A percentile compares a stretch with the other conserved stretches of the same genome.
Evolutionary conservation across 352 stramenopile genomes (phyloP).

Genomic region (Pythium brachiatum): DNA sequence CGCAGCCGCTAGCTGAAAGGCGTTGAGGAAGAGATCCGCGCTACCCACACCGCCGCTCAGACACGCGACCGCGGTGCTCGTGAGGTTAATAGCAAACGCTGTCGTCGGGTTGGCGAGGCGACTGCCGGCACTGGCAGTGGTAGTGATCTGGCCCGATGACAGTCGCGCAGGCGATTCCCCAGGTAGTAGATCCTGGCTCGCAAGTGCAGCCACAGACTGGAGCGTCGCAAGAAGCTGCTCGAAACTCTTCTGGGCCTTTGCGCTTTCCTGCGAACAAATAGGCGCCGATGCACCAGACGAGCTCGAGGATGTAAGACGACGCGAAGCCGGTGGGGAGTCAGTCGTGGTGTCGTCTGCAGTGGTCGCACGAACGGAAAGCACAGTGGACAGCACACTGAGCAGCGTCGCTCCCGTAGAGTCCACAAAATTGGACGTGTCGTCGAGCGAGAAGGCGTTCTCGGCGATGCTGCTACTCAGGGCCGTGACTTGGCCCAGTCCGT

Average conservation of each 20-base stretch:
- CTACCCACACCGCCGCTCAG: constrained; percentile 19
- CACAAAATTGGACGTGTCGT: constrained; percentile 38
- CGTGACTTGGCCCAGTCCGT: constrained; percentile 36
- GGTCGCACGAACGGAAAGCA: constrained; percentile 28
- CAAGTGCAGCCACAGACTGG: constrained; percentile 47
- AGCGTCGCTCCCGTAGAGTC: constrained; percentile 40
- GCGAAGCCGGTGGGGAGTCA: background rate
- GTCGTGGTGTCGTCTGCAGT: background rate
- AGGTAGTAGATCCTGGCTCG: constrained; percentile 43
- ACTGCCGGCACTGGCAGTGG: constrained; percentile 34
- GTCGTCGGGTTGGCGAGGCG: constrained; percentile 7
- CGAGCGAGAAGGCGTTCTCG: constrained; percentile 41
- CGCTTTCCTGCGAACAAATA: constrained; percentile 19
- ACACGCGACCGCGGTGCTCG: constrained; percentile 37
- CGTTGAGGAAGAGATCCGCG: constrained; percentile 45
- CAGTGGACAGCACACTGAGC: constrained; percentile 40
- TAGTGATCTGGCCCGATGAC: constrained; percentile 31
- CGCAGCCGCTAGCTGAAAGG: constrained; percentile 34
- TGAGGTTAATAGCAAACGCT: constrained; percentile 44
- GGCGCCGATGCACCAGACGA: background rate
- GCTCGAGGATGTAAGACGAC: constrained; percentile 1
- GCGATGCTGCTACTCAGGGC: constrained; percentile 41
- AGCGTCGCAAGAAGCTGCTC: constrained; percentile 42
- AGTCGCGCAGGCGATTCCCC: constrained; percentile 37
- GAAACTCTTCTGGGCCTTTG: constrained; percentile 24